Percentiles rank a stretch among this genome's conserved stretches.
Conservation (phyloP, 2,329 filamentous ascomycete species). For the Paracoccidioides lutzii region DNA sequence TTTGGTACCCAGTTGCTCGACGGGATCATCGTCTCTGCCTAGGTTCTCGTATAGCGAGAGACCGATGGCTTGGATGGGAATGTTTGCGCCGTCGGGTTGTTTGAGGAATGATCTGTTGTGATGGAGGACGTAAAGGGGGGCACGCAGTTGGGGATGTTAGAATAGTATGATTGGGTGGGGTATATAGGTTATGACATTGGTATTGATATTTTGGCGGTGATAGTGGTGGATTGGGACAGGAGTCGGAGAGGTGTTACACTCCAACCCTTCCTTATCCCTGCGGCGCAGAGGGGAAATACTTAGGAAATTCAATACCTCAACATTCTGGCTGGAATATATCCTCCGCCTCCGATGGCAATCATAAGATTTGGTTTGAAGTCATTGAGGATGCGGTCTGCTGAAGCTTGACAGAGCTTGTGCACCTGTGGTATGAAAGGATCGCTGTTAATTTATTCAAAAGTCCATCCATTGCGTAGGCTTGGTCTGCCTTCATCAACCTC, state of each 20-base stretch:
- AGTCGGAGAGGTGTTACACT: too few species aligned
- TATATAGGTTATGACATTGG: too few species aligned
- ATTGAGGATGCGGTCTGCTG: slow-evolving; percentile 67
- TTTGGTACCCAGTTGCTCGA: slow-evolving; percentile 78
- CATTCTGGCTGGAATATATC: slow-evolving; percentile 93
- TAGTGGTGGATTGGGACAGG: not conserved
- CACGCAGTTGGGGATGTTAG: not conserved
- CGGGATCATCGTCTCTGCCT: slow-evolving; percentile 40
- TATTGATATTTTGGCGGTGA: not conserved
- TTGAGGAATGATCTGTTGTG: slow-evolving; percentile 70
- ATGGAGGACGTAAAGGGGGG: not conserved
- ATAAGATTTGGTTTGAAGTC: slow-evolving; percentile 89
- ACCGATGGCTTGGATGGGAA: slow-evolving; percentile 97
- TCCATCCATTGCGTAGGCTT: slow-evolving; percentile 1
- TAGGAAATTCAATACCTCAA: slow-evolving; percentile 45
- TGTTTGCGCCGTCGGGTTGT: slow-evolving; percentile 73
- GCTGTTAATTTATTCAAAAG: slow-evolving; percentile 3
- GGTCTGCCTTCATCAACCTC: not conserved
- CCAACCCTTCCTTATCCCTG: not conserved
- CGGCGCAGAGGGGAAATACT: slow-evolving; percentile 5
- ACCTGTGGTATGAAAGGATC: slow-evolving; percentile 46
- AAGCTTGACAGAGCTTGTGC: slow-evolving; percentile 89
- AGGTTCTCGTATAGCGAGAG: slow-evolving; percentile 93
- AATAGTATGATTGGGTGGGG: not conserved
- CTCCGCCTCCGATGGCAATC: slow-evolving; percentile 95